Evolutionary conservation across 1,139 yeast genomes (phyloP), one percentile per base, ranked within the genome.

Genomic region (Candida buenavistaensis): DNA sequence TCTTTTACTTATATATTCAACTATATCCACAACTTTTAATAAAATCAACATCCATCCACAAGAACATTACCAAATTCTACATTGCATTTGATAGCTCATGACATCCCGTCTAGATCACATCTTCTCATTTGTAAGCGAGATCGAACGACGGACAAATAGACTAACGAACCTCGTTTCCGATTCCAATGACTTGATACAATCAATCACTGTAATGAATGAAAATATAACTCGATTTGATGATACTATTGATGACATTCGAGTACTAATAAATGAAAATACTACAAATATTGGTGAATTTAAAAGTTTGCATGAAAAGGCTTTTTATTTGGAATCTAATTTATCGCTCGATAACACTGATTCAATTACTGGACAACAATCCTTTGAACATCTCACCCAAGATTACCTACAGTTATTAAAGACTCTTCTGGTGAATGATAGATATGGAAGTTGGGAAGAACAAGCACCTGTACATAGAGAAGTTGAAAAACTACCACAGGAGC

Each of bases 381-480:
- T 75, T 41, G 75, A 71, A 32, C 76, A 74, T 40, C 49, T 80
- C 30, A 54, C 62, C 24, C 51, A 60, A 28, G 86, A 80, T 48
- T 78, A 60, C 41, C 50, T 55, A n/a, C 68, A 61, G 39, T 43
- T 75, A 11, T 55, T 45, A 36, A 33, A 30, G 14, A 47, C 48
- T 21, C 45, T 43, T 21, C 26, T 14, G n/a, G 29, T 9, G 4
- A 39, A 41, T 35, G 41, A 39, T 14, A 14, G 26, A 6, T 28
- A 29, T 24, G 19, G 23, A 29, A 14, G 21, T 20, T 6, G 13
- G 24, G 8, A 14, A 19, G 19, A 6, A 17, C 19, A 5, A 7
- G 19, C 19, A 17, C 19, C 19, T 7, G 19, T 17, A 17, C 19
- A 17, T 17, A 17, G 7, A 6, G 19, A 17, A 6, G 7, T 5